Conservation (phyloP, 2,329 filamentous ascomycete genomes). For the Aspergillus neoniger region DNA sequence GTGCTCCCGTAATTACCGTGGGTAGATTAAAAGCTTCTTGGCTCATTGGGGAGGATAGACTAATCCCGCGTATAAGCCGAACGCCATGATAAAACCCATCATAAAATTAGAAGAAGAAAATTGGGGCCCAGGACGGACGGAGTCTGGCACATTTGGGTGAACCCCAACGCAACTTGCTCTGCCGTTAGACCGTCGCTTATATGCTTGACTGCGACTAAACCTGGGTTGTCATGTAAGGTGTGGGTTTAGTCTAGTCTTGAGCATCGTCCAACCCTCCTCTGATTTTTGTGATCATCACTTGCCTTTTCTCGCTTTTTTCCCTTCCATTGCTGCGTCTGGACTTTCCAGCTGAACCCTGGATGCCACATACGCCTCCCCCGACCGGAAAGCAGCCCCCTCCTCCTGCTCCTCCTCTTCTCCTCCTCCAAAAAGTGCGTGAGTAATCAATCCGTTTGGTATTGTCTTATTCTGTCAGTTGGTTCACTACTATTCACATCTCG, state of each 20-base stretch:
- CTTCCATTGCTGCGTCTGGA: background rate
- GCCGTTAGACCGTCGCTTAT: slow-evolving; percentile 1
- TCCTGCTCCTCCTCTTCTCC: background rate
- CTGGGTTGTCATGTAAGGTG: background rate
- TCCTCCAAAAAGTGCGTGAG: background rate
- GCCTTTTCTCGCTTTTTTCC: slow-evolving; percentile 1
- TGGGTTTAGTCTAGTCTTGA: background rate
- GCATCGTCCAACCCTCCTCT: background rate
- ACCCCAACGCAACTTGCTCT: background rate
- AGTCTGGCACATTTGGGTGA: background rate
- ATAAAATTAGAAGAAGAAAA: slow-evolving; percentile 2
- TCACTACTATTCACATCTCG: background rate
- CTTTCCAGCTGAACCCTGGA: slow-evolving; percentile 3
- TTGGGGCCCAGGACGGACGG: background rate
- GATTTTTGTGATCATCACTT: slow-evolving; percentile 2
- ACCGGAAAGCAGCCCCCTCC: no score
- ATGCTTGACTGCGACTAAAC: background rate
- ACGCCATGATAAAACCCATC: background rate
- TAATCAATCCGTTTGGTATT: background rate
- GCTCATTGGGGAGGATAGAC: background rate
- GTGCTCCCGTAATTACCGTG: background rate
- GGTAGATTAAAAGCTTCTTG: slow-evolving; percentile 1
- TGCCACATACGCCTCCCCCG: background rate
- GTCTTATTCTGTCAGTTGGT: no score
- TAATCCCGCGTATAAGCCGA: slow-evolving; percentile 1